A percentile compares a stretch with the other conserved stretches of the same genome.
These are phyloP conservation scores for Pichia phayaonensis DNA, from an alignment of 805 yeast genomes.

Conservation along the genomic window DNA sequence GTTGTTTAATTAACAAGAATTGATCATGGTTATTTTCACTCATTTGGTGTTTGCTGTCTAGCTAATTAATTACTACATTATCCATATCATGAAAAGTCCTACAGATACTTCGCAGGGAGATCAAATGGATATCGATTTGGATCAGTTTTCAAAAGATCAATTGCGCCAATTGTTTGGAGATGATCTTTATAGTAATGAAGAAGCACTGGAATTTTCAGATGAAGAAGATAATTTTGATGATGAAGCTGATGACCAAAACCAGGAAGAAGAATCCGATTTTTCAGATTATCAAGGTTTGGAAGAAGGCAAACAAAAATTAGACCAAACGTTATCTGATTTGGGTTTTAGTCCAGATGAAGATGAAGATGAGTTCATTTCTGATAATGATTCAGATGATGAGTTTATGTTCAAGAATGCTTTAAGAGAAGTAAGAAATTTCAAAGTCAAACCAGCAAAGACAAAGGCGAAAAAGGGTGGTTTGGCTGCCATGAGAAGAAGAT, in stretches of 20 bases:
- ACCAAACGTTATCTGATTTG: slow-evolving; percentile 17
- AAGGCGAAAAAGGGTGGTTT: slow-evolving; percentile 21
- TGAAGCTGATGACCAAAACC: slow-evolving; percentile 11
- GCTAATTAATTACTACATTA: not conserved
- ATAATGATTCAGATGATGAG: slow-evolving; percentile 34
- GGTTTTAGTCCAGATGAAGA: slow-evolving; percentile 26
- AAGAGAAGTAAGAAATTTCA: slow-evolving; percentile 61
- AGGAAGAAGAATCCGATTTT: slow-evolving; percentile 6
- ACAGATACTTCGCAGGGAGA: not conserved
- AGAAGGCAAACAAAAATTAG: slow-evolving; percentile 14
- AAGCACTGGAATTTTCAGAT: not conserved
- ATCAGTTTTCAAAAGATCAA: slow-evolving; percentile 19
- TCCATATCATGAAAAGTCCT: not conserved
- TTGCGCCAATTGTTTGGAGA: slow-evolving; percentile 24
- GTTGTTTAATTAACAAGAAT: not conserved
- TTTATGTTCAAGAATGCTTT: slow-evolving; percentile 53
- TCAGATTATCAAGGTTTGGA: slow-evolving; percentile 15
- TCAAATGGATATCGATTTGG: slow-evolving; percentile 10
- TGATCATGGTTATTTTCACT: not conserved
- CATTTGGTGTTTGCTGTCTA: not conserved
- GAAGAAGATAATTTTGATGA: slow-evolving; percentile 13
- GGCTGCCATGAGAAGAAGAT: slow-evolving; percentile 31
- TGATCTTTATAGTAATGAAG: slow-evolving; percentile 7
- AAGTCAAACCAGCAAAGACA: slow-evolving; percentile 32
- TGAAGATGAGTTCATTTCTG: slow-evolving; percentile 23